These are phyloP conservation scores for Acmispon strigosus DNA, from an alignment of 306 rosid species.

Conservation along the genomic window DNA sequence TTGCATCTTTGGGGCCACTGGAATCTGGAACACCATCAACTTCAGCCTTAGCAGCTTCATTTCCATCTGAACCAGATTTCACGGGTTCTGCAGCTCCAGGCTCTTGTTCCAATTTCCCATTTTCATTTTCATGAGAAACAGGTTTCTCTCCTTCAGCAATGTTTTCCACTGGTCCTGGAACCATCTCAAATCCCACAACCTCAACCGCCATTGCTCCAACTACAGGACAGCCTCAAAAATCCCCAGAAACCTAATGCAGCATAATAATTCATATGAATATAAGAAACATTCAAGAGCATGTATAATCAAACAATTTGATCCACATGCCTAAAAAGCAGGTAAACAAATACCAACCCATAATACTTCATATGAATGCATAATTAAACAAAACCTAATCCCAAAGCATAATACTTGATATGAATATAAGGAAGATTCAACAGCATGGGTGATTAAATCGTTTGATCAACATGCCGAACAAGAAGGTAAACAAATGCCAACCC, in stretches of 20 bases:
- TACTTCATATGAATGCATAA: neutral
- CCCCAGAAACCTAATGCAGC: conserved; percentile 26
- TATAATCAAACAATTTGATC: neutral
- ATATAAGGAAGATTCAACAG: neutral
- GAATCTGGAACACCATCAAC: conserved; percentile 36
- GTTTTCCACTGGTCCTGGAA: conserved; percentile 58
- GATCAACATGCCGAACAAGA: neutral
- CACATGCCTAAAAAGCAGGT: neutral
- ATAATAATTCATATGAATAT: neutral
- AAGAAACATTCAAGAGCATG: neutral
- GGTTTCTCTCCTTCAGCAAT: conserved; percentile 41
- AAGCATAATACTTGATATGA: neutral
- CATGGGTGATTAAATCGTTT: neutral
- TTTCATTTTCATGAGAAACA: conserved; percentile 39
- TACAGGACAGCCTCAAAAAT: conserved; percentile 31
- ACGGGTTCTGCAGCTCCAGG: conserved; percentile 34
- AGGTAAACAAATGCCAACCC: neutral
- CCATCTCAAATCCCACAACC: conserved; percentile 82
- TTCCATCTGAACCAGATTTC: conserved; percentile 57
- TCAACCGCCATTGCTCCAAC: conserved; percentile 61
- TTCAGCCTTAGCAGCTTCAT: conserved; percentile 49
- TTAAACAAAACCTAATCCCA: conserved; percentile 20
- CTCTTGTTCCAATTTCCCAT: conserved; percentile 50
- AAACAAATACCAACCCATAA: neutral
- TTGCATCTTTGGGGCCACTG: conserved; percentile 49